Evolutionary conservation across 2,329 filamentous ascomycete species (phyloP).

Genomic region (Alternaria sp.): DNA sequence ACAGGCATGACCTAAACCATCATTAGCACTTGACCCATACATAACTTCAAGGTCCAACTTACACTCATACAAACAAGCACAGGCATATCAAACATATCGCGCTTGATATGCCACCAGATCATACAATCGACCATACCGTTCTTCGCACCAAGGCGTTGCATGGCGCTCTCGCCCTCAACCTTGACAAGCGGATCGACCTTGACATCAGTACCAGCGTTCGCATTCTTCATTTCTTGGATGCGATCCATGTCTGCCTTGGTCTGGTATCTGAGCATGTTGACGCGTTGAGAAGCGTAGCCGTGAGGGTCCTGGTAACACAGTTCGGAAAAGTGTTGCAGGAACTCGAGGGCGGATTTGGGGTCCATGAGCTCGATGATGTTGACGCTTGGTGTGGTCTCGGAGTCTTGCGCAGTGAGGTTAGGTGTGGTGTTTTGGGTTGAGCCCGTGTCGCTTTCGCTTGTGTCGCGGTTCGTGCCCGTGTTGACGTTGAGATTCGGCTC

Average conservation of each 20-base stretch:
- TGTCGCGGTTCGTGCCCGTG: constrained; percentile 60
- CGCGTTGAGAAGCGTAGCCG: constrained; percentile 81
- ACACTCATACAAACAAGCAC: constrained; percentile 99
- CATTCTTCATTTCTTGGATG: constrained; percentile 32
- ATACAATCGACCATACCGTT: constrained; percentile 94
- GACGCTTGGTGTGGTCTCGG: constrained; percentile 69
- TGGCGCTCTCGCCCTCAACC: constrained; percentile 67
- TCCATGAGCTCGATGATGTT: constrained; percentile 93
- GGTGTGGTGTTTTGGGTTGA: constrained; percentile 55
- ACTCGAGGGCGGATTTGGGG: constrained; percentile 89
- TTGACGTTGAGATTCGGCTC: constrained; percentile 89
- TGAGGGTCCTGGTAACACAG: constrained; percentile 91
- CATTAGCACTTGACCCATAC: constrained; percentile 11
- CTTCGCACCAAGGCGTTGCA: constrained; percentile 77
- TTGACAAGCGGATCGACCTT: constrained; percentile 37
- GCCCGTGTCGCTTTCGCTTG: constrained; percentile 45
- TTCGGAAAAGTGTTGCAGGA: constrained; percentile 94
- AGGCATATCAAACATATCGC: constrained; percentile 96
- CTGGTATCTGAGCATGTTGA: constrained; percentile 84
- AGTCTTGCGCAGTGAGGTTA: constrained; percentile 44
- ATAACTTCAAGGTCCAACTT: constrained; percentile 54
- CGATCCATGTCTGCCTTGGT: constrained; percentile 56
- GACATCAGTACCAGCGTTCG: constrained; percentile 25
- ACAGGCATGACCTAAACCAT: constrained; percentile 43
- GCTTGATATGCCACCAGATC: constrained; percentile 96